phyloP scores from a whole-genome alignment of 306 rosid genomes.

The Vachellia pachyceras region DNA sequence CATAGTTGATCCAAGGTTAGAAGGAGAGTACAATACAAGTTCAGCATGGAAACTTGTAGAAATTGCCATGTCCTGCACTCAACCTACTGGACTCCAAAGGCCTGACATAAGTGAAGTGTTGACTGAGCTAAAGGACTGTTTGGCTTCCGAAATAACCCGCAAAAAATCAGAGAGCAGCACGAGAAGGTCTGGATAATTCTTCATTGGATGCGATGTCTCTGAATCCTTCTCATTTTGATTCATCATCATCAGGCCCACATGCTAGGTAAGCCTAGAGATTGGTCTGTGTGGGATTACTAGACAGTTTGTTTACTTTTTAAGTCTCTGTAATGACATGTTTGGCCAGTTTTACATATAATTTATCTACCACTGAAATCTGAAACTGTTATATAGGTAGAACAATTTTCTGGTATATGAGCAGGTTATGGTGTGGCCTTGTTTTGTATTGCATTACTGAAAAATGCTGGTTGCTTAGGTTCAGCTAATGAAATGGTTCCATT shows the following conservation, averaged over 20 bases:
- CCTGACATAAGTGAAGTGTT: not conserved
- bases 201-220: too few relatives aligned
- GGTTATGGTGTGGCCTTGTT: not conserved
- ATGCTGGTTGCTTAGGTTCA: not conserved
- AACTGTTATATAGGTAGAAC: not conserved
- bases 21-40: slow-evolving; percentile 26
- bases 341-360: not conserved
- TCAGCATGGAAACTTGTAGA: slow-evolving; percentile 43
- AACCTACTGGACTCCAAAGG: not conserved
- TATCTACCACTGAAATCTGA: not conserved
- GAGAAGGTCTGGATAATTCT: not conserved
- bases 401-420: not conserved
- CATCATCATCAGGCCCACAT: too few relatives aligned
- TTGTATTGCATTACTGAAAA: not conserved
- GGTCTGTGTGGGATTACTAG: too few relatives aligned
- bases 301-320: too few relatives aligned
- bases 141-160: not conserved
- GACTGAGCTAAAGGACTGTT: not conserved
- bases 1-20: slow-evolving; percentile 40
- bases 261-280: too few relatives aligned
- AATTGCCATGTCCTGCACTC: slow-evolving; percentile 17
- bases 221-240: too few relatives aligned
- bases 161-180: not conserved
- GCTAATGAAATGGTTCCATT: not conserved
- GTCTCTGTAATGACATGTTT: too few relatives aligned